Base-by-base conservation (phyloP, 805 yeast species). In the Candida glaebosa region DNA sequence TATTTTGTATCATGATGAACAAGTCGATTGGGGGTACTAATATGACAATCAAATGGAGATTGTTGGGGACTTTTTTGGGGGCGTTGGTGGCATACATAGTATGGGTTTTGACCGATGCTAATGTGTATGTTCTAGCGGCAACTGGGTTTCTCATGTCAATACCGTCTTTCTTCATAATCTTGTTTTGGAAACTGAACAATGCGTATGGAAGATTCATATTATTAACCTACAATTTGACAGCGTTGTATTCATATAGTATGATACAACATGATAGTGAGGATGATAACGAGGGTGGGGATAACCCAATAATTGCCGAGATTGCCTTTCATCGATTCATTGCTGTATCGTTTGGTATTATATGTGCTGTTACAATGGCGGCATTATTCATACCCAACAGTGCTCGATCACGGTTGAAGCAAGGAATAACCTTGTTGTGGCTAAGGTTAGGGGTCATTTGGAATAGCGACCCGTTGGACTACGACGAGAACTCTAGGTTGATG, bases 21-120 rank as follows among this genome's bases (percentile, higher is more conserved):
- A 85, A 85, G 52, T 82, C 90, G 1, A 65, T 86, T 4, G 96
- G 96, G 7, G 95, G 95, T 0, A 87, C 95, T 0, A 76, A 86
- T 8, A 78, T 82, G 80, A 83, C 93, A 0, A 81, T 80, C 3
- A 80, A 81, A 49, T 81, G 85, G 84, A 66, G 86, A 51, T 69
- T 87, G 41, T 45, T 82, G 18, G 96, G 96, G 0, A 87, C 95
- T 0, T 76, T 80, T 43, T 39, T 84, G 5, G 96, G 96, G 0
- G 85, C 90, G 1, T 45, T 68, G 8, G 50, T 67, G 4, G 95
- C 95, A 0, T 80, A 71, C 48, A 8, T 67, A 5, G 68, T 76
- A 2, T 86, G 91, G 91, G 55, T 57, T 2, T 15, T 76, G 1
- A 76, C 78, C 42, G 78, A 76, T 38, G 86, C 81, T 0, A 73